Evolutionary conservation across 306 rosid species (phyloP).

Genomic region (Vigna angularis): DNA sequence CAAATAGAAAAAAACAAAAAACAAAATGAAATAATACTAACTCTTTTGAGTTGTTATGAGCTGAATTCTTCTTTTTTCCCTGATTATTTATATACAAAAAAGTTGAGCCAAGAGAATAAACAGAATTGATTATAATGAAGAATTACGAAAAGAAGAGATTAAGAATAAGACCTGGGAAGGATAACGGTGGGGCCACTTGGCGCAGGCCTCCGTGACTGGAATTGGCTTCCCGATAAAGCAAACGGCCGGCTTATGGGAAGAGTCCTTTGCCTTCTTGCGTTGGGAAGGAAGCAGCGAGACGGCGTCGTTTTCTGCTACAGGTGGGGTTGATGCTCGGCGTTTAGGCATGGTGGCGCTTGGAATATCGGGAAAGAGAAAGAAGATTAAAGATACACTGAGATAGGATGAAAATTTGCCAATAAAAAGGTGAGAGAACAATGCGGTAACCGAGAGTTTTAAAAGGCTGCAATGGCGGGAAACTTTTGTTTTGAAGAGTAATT

Average conservation of each 20-base stretch:
- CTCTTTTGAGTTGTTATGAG: constrained; percentile 4
- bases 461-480: no score
- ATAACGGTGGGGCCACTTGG: constrained; percentile 52
- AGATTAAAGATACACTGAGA: no score
- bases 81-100: not conserved
- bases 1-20: not conserved
- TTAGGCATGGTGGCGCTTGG: constrained; percentile 11
- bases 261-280: constrained; percentile 28
- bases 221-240: constrained; percentile 50
- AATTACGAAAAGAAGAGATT: not conserved
- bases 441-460: no score
- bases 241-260: not conserved
- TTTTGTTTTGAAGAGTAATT: no score
- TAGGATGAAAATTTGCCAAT: no score
- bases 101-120: no score
- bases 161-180: not conserved
- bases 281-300: constrained; percentile 34
- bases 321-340: not conserved
- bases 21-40: constrained; percentile 1
- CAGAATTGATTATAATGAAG: fast-evolving
- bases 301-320: not conserved
- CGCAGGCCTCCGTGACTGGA: constrained; percentile 24
- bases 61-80: constrained; percentile 8
- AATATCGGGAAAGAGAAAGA: no score
- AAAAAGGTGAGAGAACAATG: no score